These are phyloP conservation scores for Agarophyton chilense DNA, from an alignment of 23 red algal species.

Conservation along the genomic window DNA sequence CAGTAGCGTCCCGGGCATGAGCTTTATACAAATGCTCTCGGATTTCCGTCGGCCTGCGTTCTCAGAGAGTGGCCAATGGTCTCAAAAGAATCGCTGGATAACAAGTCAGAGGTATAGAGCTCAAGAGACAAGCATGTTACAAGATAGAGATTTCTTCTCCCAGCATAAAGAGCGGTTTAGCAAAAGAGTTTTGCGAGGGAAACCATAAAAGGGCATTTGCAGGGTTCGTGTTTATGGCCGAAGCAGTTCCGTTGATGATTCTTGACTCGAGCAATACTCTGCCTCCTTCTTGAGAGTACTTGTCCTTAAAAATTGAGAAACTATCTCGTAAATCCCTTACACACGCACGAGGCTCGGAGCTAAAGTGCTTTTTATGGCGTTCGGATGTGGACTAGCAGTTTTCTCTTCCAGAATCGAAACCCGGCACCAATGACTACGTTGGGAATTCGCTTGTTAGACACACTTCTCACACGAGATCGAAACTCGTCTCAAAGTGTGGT, in stretches of 20 bases:
- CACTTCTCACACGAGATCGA: neutral
- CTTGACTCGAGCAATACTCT: neutral
- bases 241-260: constrained; percentile 5
- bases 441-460: neutral
- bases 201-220: neutral
- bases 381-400: neutral
- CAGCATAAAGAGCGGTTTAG: too few relatives aligned
- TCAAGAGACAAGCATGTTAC: too few relatives aligned
- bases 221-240: neutral
- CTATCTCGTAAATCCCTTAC: neutral
- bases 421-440: neutral
- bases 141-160: too few relatives aligned
- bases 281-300: neutral
- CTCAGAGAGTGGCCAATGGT: too few relatives aligned
- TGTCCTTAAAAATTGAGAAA: neutral
- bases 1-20: too few relatives aligned
- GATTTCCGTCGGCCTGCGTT: too few relatives aligned
- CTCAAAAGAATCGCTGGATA: too few relatives aligned
- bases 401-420: neutral
- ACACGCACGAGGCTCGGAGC: constrained; percentile 3
- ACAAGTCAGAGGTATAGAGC: too few relatives aligned
- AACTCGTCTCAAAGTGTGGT: neutral
- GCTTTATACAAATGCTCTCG: too few relatives aligned
- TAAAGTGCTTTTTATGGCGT: neutral
- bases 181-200: neutral